Evolutionary conservation across 2,329 filamentous ascomycete species (phyloP).

Genomic region (Fusarium virguliforme): DNA sequence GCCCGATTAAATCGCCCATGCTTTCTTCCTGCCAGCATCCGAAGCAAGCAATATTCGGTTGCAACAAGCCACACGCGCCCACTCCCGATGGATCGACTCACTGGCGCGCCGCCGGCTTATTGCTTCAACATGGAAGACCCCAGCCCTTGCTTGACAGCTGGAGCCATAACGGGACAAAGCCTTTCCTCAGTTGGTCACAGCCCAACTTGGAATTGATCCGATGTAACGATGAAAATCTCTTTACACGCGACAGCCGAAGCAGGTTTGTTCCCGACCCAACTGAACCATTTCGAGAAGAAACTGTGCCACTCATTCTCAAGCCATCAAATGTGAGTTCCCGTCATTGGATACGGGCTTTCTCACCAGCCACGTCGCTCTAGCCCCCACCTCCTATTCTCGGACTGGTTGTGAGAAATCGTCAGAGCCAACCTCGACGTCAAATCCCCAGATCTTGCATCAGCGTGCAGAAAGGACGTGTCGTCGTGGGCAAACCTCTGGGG

Average conservation of each 20-base stretch:
- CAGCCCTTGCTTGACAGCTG: not conserved
- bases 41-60: not conserved
- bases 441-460: constrained; percentile 32
- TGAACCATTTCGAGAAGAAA: not conserved
- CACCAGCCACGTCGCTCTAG: constrained; percentile 40
- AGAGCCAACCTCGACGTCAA: constrained; percentile 1
- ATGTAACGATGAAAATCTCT: constrained; percentile 23
- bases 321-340: constrained; percentile 13
- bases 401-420: not conserved
- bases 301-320: constrained; percentile 16
- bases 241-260: constrained; percentile 26
- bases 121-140: constrained; percentile 18
- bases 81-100: not conserved
- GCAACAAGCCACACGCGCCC: constrained; percentile 19
- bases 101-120: constrained; percentile 18
- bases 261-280: not conserved
- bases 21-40: constrained; percentile 1
- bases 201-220: constrained; percentile 33
- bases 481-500: constrained; percentile 24
- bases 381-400: constrained; percentile 43
- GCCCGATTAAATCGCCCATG: constrained; percentile 12
- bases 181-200: constrained; percentile 1
- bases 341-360: constrained; percentile 21
- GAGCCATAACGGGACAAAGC: not conserved
- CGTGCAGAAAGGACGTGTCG: constrained; percentile 23